phyloP scores from a whole-genome alignment of 2,329 filamentous ascomycete genomes.

The Trichoderma sp. region DNA sequence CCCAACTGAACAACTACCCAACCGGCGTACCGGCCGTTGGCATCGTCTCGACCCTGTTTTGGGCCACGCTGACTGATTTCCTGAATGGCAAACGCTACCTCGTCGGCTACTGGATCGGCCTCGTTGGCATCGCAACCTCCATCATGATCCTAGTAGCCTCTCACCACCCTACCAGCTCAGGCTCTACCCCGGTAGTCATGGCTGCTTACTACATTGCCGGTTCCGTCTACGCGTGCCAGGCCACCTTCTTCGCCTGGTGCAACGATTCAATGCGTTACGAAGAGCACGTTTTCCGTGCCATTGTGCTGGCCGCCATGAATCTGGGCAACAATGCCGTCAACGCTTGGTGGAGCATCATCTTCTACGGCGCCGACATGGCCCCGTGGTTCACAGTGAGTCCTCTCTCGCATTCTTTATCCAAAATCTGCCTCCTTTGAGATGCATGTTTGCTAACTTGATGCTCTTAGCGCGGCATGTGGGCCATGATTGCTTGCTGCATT shows the following conservation, averaged over 20 bases:
- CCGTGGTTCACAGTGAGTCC: constrained; percentile 63
- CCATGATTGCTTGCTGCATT: constrained; percentile 67
- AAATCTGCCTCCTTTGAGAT: neutral
- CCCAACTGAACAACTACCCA: constrained; percentile 59
- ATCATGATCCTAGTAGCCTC: constrained; percentile 61
- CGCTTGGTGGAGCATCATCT: constrained; percentile 72
- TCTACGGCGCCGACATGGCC: constrained; percentile 67
- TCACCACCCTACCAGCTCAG: constrained; percentile 40
- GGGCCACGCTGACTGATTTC: constrained; percentile 68
- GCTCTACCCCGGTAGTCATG: constrained; percentile 57
- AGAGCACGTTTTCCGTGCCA: constrained; percentile 61
- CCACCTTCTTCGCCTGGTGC: constrained; percentile 75
- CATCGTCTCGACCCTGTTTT: constrained; percentile 65
- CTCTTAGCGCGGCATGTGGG: constrained; percentile 66
- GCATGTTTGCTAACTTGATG: neutral
- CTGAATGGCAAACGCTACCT: constrained; percentile 64
- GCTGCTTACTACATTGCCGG: constrained; percentile 72
- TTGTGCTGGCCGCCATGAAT: constrained; percentile 74
- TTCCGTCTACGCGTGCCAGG: constrained; percentile 70
- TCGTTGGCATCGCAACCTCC: constrained; percentile 64
- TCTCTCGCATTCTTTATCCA: neutral
- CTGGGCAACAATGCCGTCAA: constrained; percentile 67
- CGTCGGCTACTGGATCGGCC: constrained; percentile 65
- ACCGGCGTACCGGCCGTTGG: constrained; percentile 59
- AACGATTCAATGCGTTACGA: constrained; percentile 69